These are phyloP conservation scores for Canavalia gladiata DNA, from an alignment of 306 rosid genomes.

Conservation along the genomic window DNA sequence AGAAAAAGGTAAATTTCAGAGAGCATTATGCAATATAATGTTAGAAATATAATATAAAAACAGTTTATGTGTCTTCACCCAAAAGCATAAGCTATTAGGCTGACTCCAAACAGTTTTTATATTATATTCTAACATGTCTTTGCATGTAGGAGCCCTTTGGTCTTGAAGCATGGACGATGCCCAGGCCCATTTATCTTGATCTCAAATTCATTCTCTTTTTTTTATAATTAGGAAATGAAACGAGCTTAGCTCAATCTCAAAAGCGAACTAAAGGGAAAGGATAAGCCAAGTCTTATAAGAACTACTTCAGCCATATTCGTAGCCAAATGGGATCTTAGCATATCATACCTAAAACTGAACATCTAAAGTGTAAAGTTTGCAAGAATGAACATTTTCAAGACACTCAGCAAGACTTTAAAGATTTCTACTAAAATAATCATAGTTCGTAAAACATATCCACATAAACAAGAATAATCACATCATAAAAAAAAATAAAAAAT, in stretches of 20 bases:
- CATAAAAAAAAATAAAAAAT: constrained; percentile 20
- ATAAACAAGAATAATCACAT: not conserved
- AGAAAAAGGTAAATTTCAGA: constrained; percentile 8
- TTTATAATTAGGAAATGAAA: not conserved
- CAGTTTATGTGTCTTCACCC: not conserved
- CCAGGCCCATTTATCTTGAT: not conserved
- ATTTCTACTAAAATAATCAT: not conserved
- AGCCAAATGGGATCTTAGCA: not conserved
- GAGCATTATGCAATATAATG: constrained; percentile 10
- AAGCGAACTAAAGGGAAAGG: not conserved
- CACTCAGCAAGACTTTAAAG: not conserved
- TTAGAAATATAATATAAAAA: not conserved
- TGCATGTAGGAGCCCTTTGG: not conserved
- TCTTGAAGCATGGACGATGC: not conserved
- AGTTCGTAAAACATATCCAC: not conserved
- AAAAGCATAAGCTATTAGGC: not conserved
- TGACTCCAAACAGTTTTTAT: not conserved
- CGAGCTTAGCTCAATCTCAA: not conserved
- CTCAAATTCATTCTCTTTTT: not conserved
- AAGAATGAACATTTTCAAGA: not conserved
- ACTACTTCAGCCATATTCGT: not conserved
- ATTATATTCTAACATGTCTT: not conserved
- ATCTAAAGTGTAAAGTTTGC: no score
- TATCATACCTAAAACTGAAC: no score
- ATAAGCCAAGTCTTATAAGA: not conserved